Evolutionary conservation across 352 stramenopile genomes (phyloP).

Genomic region (Thalassiosira hispida): DNA sequence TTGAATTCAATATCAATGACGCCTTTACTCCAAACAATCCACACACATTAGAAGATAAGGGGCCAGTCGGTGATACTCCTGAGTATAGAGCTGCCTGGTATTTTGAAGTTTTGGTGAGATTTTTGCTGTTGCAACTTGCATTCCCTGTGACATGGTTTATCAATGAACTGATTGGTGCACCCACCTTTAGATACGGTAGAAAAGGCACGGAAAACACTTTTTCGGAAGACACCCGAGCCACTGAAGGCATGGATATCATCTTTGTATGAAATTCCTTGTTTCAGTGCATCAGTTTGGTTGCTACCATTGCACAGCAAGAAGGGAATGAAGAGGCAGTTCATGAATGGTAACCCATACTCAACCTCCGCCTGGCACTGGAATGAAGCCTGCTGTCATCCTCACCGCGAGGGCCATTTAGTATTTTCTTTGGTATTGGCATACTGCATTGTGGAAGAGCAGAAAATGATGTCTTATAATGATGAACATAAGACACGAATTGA

Average conservation of each 20-base stretch:
- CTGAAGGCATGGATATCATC: conserved; percentile 49
- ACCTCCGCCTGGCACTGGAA: background rate
- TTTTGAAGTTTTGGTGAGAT: conserved; percentile 34
- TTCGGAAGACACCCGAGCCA: conserved; percentile 41
- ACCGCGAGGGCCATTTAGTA: background rate
- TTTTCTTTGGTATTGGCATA: background rate
- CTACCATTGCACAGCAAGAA: background rate
- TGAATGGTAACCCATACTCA: background rate
- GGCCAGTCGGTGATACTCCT: background rate
- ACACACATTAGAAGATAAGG: conserved; percentile 35
- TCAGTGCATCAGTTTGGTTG: conserved; percentile 1
- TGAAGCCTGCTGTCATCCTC: background rate
- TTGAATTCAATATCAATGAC: conserved; percentile 28
- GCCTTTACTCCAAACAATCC: conserved; percentile 1
- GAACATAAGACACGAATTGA: background rate
- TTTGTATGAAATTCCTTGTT: conserved; percentile 46
- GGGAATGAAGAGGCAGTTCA: background rate
- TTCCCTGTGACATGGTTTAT: background rate
- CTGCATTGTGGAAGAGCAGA: background rate
- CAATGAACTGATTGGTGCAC: conserved; percentile 6
- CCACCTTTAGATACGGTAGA: background rate
- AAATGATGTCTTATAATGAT: background rate
- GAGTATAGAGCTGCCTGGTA: conserved; percentile 12
- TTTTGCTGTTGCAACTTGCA: conserved; percentile 39
- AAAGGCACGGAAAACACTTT: conserved; percentile 27